phyloP scores from a whole-genome alignment of 805 yeast species.

The Zygoascus bituminiphila region DNA sequence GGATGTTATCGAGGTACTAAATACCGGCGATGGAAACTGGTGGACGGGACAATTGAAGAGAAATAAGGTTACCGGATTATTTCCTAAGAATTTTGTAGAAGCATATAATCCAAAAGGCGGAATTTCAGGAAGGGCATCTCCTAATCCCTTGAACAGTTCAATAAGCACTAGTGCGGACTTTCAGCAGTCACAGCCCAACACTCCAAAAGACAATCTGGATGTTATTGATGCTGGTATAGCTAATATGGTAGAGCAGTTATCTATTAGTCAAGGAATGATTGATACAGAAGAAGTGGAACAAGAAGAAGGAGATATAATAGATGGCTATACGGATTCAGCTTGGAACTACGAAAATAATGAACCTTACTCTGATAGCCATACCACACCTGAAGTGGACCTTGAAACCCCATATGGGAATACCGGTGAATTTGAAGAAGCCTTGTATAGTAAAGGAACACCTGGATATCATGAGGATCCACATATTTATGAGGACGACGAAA shows the following conservation, averaged over 20 bases:
- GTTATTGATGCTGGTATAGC: background rate
- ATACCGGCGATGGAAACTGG: constrained; percentile 82
- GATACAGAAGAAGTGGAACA: background rate
- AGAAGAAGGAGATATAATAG: background rate
- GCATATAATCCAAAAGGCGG: constrained; percentile 20
- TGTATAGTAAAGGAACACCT: background rate
- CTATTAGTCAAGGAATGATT: background rate
- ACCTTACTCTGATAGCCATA: background rate
- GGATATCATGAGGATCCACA: background rate
- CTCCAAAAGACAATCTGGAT: background rate
- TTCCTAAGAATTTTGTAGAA: constrained; percentile 81
- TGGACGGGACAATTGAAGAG: constrained; percentile 79
- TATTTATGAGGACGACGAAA: background rate
- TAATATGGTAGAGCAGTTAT: constrained; percentile 1
- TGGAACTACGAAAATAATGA: background rate
- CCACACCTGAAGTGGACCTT: background rate
- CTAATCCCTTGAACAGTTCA: background rate
- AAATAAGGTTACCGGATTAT: constrained; percentile 74
- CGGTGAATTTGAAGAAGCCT: background rate
- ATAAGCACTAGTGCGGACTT: background rate
- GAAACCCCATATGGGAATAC: background rate
- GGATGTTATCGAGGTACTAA: constrained; percentile 77
- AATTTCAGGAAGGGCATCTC: background rate
- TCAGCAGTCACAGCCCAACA: background rate
- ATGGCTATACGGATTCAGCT: background rate